Percentiles rank a stretch among this genome's conserved stretches.
phyloP scores from a whole-genome alignment of 2,329 filamentous ascomycete species.

The Daldinia eschscholtzii region DNA sequence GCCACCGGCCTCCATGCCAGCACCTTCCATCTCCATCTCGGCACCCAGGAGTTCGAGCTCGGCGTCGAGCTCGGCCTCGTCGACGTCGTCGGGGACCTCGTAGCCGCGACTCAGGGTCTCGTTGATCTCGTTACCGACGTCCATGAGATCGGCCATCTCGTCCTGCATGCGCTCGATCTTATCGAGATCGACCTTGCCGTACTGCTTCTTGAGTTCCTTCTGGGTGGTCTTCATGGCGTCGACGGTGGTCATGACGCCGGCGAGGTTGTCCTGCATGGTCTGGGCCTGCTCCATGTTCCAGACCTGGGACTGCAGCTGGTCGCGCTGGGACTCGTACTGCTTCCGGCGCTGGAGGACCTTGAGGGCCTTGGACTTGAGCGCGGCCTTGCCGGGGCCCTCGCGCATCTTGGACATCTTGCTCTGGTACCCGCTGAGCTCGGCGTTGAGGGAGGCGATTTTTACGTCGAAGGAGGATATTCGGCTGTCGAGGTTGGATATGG shows the following conservation, averaged over 20 bases:
- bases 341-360: constrained; percentile 94
- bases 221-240: constrained; percentile 98
- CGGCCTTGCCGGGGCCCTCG: constrained; percentile 92
- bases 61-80: constrained; percentile 95
- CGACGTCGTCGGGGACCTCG: constrained; percentile 95
- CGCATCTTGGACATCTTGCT: constrained; percentile 91
- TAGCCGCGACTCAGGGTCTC: constrained; percentile 92
- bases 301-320: constrained; percentile 92
- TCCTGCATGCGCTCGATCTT: constrained; percentile 98
- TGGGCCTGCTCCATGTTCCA: constrained; percentile 99
- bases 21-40: constrained; percentile 88
- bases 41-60: constrained; percentile 95
- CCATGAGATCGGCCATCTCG: constrained; percentile 98
- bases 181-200: constrained; percentile 96
- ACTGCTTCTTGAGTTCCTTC: constrained; percentile 91
- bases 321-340: constrained; percentile 92
- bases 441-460: constrained; percentile 91
- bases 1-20: constrained; percentile 63
- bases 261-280: constrained; percentile 98
- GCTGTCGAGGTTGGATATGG: constrained; percentile 79
- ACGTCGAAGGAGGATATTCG: constrained; percentile 83
- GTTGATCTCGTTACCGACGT: constrained; percentile 98
- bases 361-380: constrained; percentile 92
- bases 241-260: constrained; percentile 98
- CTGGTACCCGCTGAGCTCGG: constrained; percentile 90